A percentile compares a stretch with the other conserved stretches of the same genome.
Conservation (phyloP, 1,139 yeast genomes). For the Magnusiomyces suaveolens region DNA sequence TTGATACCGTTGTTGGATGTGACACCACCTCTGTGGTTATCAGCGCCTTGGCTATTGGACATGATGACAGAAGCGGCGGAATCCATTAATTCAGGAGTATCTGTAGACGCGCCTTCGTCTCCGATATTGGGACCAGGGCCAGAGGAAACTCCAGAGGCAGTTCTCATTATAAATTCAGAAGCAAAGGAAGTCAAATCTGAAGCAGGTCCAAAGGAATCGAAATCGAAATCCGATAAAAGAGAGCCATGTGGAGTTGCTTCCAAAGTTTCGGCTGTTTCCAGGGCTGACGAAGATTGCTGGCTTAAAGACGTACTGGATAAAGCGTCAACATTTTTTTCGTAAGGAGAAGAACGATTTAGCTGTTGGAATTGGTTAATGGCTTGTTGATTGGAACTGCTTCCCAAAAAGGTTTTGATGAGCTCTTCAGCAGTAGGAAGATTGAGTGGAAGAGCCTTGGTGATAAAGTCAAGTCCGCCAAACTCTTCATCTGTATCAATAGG, state of each 20-base stretch:
- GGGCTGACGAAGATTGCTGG: neutral
- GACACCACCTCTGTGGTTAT: neutral
- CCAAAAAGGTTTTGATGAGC: neutral
- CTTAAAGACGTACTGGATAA: neutral
- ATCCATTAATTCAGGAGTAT: neutral
- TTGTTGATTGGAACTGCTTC: neutral
- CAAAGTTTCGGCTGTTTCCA: neutral
- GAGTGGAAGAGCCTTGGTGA: conserved; percentile 30
- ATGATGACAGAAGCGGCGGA: neutral
- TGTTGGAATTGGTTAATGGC: neutral
- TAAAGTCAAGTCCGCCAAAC: conserved; percentile 33
- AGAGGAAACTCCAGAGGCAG: neutral
- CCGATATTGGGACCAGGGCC: neutral
- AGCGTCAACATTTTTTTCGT: neutral
- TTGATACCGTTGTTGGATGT: neutral
- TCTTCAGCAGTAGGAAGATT: conserved; percentile 2
- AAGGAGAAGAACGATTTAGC: neutral
- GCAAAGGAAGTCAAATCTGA: neutral
- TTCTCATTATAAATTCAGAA: neutral
- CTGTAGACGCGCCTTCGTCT: neutral
- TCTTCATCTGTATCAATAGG: conserved; percentile 34
- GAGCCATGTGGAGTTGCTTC: neutral
- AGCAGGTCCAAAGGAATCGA: neutral
- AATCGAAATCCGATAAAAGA: neutral
- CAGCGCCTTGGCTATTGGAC: neutral